These are phyloP conservation scores for Neonectria neomacrospora DNA, from an alignment of 2,329 filamentous ascomycete species.

Conservation along the genomic window DNA sequence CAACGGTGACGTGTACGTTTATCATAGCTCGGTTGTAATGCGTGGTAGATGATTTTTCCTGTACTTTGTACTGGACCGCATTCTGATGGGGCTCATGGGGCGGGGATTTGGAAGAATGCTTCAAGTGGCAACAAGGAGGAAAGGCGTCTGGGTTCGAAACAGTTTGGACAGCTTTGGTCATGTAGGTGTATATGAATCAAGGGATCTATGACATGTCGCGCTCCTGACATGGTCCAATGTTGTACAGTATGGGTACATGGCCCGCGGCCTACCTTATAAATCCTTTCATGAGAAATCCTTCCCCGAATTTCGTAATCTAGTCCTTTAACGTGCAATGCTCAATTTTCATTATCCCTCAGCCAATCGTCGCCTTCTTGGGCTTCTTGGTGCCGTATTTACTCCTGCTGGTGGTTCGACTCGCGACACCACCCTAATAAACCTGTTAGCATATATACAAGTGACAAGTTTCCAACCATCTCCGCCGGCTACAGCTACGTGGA, in stretches of 20 bases:
- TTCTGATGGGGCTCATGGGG: constrained; percentile 29
- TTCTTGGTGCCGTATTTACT: constrained; percentile 99
- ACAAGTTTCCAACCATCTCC: not conserved
- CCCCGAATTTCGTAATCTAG: constrained; percentile 6
- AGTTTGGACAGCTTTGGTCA: constrained; percentile 44
- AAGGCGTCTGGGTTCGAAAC: constrained; percentile 45
- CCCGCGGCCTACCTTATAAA: constrained; percentile 29
- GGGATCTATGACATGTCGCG: constrained; percentile 29
- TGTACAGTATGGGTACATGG: constrained; percentile 46
- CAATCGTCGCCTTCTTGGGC: constrained; percentile 81
- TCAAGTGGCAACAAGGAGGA: constrained; percentile 34
- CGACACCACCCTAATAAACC: constrained; percentile 81
- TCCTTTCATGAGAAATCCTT: constrained; percentile 20
- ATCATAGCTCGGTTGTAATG: constrained; percentile 40
- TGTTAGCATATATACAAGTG: constrained; percentile 24
- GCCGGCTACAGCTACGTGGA: not conserved
- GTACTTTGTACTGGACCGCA: constrained; percentile 31
- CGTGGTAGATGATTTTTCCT: constrained; percentile 34
- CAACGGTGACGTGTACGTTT: constrained; percentile 33
- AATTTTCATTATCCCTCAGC: constrained; percentile 43
- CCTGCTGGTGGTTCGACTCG: constrained; percentile 81
- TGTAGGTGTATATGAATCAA: constrained; percentile 46
- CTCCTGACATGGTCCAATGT: constrained; percentile 31
- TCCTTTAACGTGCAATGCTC: not conserved
- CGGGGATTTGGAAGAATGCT: constrained; percentile 35